Evolutionary conservation across 208 protist species (phyloP), one percentile per base, ranked within the genome.

Genomic region (Borovskyia barvae): DNA sequence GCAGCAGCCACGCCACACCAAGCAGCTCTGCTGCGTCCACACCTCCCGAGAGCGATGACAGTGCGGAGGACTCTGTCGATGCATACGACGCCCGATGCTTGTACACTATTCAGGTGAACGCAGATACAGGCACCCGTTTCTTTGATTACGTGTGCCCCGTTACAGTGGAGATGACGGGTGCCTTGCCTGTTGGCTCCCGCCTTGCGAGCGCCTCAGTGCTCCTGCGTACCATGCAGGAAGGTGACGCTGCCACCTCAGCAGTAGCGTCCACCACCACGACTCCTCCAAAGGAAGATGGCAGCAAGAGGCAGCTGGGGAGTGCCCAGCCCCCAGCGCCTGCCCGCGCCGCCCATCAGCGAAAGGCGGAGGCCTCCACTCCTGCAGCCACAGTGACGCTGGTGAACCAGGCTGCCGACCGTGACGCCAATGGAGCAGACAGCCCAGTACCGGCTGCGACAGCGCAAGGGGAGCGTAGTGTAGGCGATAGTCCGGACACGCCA

Each of bases 121-220:
- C 58, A 0, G 55, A 64, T 14, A 64, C 66, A 5, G 36, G 41
- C 32, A 45, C 25, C 19, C 75, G 75, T 19, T 74, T 55, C 59
- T 74, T 81, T 36, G 64, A 73, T 26, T 81, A 81, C 65, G 32
- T 50, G 20, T 61, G 69, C 22, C 75, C 75, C n/a, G 40, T 81
- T 24, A 77, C 75, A 12, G 40, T 81, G 8, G 55, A 75, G 43
- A 19, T 72, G n/a, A 58, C 66, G 12, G 54, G 66, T 1, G 66
- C 53, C 29, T 33, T 72, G 28, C 66, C 55, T n/a, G 57, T 26
- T n/a, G 24, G 43, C 17, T 62, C 24, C n/a, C 65, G 40, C 5
- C 24, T 72, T 26, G 41, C 35, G 30, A 30, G 47, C n/a, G 17
- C 19, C 5, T 45, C 5, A 41, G 33, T 14, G 32, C 32, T 35